phyloP scores from a whole-genome alignment of 345 rosid genomes.

The Brassica cretica region DNA sequence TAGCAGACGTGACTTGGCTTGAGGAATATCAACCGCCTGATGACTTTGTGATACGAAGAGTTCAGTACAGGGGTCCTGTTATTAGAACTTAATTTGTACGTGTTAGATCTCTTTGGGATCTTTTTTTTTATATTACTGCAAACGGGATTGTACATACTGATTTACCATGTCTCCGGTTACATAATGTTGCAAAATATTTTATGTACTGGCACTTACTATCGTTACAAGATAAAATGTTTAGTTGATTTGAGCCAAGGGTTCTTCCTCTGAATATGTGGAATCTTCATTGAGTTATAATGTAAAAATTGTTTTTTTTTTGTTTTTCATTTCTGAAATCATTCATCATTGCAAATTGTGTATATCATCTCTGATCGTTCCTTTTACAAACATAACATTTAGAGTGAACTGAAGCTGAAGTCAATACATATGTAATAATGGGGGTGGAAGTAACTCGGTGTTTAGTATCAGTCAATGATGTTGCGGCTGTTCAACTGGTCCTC shows the following conservation, averaged over 20 bases:
- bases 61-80: slow-evolving; percentile 70
- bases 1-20: slow-evolving; percentile 67
- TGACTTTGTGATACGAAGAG: slow-evolving; percentile 72
- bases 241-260: no score
- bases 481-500: slow-evolving; percentile 73
- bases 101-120: neutral
- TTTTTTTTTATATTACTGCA: no score
- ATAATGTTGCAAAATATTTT: no score
- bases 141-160: no score
- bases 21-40: slow-evolving; percentile 89
- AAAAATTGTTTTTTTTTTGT: neutral
- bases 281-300: neutral
- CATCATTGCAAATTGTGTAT: slow-evolving; percentile 10
- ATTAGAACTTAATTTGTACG: slow-evolving; percentile 53
- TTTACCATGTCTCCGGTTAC: no score
- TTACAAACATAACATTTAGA: slow-evolving; percentile 31
- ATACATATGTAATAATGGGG: neutral
- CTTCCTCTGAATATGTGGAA: neutral
- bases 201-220: no score
- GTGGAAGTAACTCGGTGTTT: slow-evolving; percentile 1
- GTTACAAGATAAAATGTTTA: no score
- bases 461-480: slow-evolving; percentile 52
- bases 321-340: neutral
- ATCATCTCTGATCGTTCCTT: slow-evolving; percentile 13
- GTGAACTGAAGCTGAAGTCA: neutral